Evolutionary conservation across 164 flowering plant genomes (phyloP).

Genomic region (Liriodendron chinense): DNA sequence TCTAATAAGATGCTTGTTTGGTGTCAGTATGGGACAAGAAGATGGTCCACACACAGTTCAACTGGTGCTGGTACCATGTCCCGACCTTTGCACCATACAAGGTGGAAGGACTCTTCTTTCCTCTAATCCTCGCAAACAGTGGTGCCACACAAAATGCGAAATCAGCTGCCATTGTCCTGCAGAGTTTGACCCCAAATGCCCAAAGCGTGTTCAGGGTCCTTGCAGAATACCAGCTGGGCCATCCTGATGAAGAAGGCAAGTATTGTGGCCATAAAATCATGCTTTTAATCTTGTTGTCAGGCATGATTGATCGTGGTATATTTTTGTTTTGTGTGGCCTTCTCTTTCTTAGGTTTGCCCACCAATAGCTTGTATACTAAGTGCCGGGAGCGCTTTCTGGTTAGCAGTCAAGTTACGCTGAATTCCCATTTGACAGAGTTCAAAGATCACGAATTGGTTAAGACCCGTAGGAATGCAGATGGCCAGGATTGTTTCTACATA

Average conservation of each 20-base stretch:
- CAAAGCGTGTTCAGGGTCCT: slow-evolving; percentile 90
- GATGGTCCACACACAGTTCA: slow-evolving; percentile 92
- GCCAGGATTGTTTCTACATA: slow-evolving; percentile 81
- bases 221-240: slow-evolving; percentile 76
- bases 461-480: slow-evolving; percentile 66
- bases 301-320: background rate
- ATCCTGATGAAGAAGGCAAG: slow-evolving; percentile 87
- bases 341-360: slow-evolving; percentile 64
- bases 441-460: slow-evolving; percentile 92
- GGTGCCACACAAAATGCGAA: slow-evolving; percentile 71
- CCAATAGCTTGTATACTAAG: slow-evolving; percentile 47
- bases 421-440: slow-evolving; percentile 93
- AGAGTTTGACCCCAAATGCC: slow-evolving; percentile 97
- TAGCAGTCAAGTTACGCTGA: slow-evolving; percentile 44
- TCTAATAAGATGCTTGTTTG: slow-evolving; percentile 3
- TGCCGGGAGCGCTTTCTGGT: slow-evolving; percentile 65
- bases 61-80: slow-evolving; percentile 95
- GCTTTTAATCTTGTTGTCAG: background rate
- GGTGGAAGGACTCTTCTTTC: slow-evolving; percentile 72
- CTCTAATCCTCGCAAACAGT: slow-evolving; percentile 73
- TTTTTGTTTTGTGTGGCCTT: background rate
- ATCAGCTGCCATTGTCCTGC: slow-evolving; percentile 84
- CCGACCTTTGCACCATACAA: slow-evolving; percentile 92
- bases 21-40: slow-evolving; percentile 95
- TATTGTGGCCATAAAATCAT: slow-evolving; percentile 1